A percentile compares a stretch with the other conserved stretches of the same genome.
phyloP scores from a whole-genome alignment of 192 early-diverging fungal genomes.

The Coemansia erecta region DNA sequence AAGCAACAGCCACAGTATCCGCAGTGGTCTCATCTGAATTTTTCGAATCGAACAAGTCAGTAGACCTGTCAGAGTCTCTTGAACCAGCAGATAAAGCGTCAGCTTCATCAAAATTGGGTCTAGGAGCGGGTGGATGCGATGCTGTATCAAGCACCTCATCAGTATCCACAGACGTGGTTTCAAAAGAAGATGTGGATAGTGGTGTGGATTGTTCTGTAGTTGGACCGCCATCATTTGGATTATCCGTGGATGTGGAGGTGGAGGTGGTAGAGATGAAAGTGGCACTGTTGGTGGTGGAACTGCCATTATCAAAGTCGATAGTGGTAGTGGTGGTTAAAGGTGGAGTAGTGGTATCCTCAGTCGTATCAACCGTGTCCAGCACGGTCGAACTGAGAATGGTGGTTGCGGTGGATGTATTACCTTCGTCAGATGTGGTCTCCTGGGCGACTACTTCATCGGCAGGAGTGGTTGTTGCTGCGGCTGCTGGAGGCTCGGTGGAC shows the following conservation, averaged over 20 bases:
- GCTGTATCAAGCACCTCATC: no score
- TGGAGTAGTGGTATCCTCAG: background rate
- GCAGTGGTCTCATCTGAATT: no score
- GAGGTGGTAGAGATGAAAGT: background rate
- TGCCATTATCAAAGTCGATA: background rate
- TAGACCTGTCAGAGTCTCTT: no score
- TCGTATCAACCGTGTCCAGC: slow-evolving; percentile 1
- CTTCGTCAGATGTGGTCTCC: slow-evolving; percentile 1
- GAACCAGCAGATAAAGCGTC: no score
- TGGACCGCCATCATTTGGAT: background rate
- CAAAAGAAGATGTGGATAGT: no score
- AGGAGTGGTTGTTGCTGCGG: no score
- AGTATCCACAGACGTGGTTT: no score
- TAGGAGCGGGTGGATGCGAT: no score
- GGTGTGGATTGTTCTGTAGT: background rate
- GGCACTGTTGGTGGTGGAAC: background rate
- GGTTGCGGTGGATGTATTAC: slow-evolving; percentile 14
- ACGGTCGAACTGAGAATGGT: background rate
- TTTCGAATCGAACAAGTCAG: no score
- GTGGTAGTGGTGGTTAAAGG: background rate
- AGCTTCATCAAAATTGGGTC: no score
- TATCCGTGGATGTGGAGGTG: background rate
- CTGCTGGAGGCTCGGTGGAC: background rate
- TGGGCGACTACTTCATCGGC: background rate
- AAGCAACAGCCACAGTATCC: no score